phyloP scores from a whole-genome alignment of 169 alveolate genomes.

The Plasmodium gaboni region DNA sequence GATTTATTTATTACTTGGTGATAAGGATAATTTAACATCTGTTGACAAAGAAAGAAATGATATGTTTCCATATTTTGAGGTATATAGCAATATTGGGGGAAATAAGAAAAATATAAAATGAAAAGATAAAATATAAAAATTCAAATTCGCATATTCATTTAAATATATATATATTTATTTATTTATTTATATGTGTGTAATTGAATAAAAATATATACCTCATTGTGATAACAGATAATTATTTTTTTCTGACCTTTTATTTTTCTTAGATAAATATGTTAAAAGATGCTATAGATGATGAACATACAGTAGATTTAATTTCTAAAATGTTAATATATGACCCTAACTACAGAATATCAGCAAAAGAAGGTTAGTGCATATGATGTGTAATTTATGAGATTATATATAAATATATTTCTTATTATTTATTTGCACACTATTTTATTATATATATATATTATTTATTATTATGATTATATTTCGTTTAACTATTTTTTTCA shows the following conservation, averaged over 20 bases:
- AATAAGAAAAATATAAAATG: background rate
- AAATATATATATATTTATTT: background rate
- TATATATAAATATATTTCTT: background rate
- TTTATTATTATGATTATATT: background rate
- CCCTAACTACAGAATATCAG: constrained; percentile 60
- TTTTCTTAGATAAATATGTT: constrained; percentile 41
- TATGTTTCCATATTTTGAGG: constrained; percentile 75
- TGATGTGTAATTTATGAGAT: background rate
- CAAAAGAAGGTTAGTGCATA: constrained; percentile 62
- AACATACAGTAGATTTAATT: constrained; percentile 41
- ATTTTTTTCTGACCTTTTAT: background rate
- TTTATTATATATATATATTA: background rate
- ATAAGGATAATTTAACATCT: constrained; percentile 15
- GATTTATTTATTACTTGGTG: constrained; percentile 64
- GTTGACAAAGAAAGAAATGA: constrained; percentile 33
- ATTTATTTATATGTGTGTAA: background rate
- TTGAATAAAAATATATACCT: no score
- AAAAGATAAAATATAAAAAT: constrained; percentile 1
- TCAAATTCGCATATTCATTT: background rate
- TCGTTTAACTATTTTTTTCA: background rate
- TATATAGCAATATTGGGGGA: background rate
- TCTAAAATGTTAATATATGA: constrained; percentile 70
- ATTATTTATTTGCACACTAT: background rate
- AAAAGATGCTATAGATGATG: constrained; percentile 28
- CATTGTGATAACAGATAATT: no score